phyloP scores from a whole-genome alignment of 2,329 filamentous ascomycete genomes.

The Raffaelea deltoideospora region DNA sequence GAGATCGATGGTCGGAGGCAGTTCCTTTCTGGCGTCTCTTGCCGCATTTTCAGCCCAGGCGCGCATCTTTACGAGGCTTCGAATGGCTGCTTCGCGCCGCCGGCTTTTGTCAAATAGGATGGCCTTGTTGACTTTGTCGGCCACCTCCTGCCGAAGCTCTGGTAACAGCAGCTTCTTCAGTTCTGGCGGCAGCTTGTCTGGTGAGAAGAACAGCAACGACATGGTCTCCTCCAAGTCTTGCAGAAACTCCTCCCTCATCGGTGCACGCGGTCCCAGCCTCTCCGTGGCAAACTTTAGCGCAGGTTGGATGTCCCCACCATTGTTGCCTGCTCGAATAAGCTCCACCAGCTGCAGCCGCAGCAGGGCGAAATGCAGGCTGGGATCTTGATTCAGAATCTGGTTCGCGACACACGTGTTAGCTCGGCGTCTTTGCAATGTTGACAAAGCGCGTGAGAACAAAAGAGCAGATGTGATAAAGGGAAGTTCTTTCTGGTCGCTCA shows the following conservation, averaged over 20 bases:
- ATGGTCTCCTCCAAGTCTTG: constrained; percentile 85
- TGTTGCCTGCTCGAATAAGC: constrained; percentile 65
- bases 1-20: constrained; percentile 25
- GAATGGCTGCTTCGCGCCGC: constrained; percentile 66
- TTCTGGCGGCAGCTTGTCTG: constrained; percentile 62
- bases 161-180: constrained; percentile 66
- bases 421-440: constrained; percentile 4
- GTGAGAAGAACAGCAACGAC: constrained; percentile 75
- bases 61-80: constrained; percentile 64
- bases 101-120: constrained; percentile 61
- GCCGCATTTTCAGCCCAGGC: constrained; percentile 68
- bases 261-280: constrained; percentile 74
- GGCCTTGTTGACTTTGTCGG: constrained; percentile 75
- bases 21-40: constrained; percentile 23
- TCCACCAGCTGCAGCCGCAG: constrained; percentile 87
- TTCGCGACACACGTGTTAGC: constrained; percentile 15
- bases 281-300: constrained; percentile 78
- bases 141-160: constrained; percentile 66
- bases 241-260: constrained; percentile 66
- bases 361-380: constrained; percentile 74
- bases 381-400: constrained; percentile 76
- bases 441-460: not conserved
- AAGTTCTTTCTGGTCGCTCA: constrained; percentile 35
- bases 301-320: constrained; percentile 59
- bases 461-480: not conserved